Evolutionary conservation across 129 eudicot species (phyloP).

Genomic region (Cynara cardunculus): DNA sequence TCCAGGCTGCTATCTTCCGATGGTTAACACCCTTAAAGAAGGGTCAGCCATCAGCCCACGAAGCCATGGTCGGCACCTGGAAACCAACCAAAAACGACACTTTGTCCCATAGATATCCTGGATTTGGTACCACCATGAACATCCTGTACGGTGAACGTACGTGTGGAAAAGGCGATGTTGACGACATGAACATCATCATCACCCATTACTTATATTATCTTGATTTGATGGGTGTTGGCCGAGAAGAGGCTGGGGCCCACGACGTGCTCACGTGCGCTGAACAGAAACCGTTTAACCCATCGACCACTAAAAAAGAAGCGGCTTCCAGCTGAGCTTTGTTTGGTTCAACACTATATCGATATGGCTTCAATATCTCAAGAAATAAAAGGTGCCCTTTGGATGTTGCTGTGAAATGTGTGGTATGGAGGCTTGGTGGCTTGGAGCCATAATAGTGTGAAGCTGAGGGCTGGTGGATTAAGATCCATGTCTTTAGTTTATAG

Average conservation of each 20-base stretch:
- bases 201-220: slow-evolving; percentile 83
- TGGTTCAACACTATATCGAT: neutral
- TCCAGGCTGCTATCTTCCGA: slow-evolving; percentile 88
- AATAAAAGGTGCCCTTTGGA: slow-evolving; percentile 34
- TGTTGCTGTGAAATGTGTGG: slow-evolving; percentile 16
- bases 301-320: slow-evolving; percentile 15
- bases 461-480: slow-evolving; percentile 4
- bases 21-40: slow-evolving; percentile 83
- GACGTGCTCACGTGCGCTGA: slow-evolving; percentile 75
- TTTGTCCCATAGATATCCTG: slow-evolving; percentile 53
- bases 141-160: slow-evolving; percentile 67
- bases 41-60: slow-evolving; percentile 79
- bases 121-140: slow-evolving; percentile 90
- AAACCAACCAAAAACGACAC: slow-evolving; percentile 91
- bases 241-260: slow-evolving; percentile 71
- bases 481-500: slow-evolving; percentile 1
- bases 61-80: slow-evolving; percentile 81
- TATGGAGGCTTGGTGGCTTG: neutral
- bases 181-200: slow-evolving; percentile 63
- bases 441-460: slow-evolving; percentile 16
- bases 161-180: slow-evolving; percentile 87
- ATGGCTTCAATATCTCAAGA: slow-evolving; percentile 21
- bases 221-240: slow-evolving; percentile 84
- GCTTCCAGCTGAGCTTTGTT: slow-evolving; percentile 45
- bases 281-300: slow-evolving; percentile 64